Percentiles rank a stretch among this genome's conserved stretches.
Evolutionary conservation across 176 grass and related monocot species (phyloP).

Genomic region (Aegilops longissima): DNA sequence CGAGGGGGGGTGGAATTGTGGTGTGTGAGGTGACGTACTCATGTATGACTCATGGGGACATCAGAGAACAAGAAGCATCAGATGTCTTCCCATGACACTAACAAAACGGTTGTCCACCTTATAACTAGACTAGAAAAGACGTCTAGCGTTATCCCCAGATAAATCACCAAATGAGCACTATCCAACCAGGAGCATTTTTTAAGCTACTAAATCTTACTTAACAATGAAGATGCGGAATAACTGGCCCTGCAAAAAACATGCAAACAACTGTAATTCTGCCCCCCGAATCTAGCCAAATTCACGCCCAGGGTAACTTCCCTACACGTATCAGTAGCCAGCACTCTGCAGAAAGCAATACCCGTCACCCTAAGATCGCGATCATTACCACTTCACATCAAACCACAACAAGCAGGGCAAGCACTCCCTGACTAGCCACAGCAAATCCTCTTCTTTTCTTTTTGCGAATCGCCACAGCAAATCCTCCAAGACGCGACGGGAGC

Average conservation of each 20-base stretch:
- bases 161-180: neutral
- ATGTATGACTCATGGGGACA: neutral
- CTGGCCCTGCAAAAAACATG: neutral
- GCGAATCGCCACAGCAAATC: neutral
- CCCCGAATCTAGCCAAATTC: too few species aligned
- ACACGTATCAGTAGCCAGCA: neutral
- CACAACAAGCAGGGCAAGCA: neutral
- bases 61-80: neutral
- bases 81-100: neutral
- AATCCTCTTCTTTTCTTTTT: neutral
- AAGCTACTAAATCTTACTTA: neutral
- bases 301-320: neutral
- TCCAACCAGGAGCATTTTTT: neutral
- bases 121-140: neutral
- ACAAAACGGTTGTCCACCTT: neutral
- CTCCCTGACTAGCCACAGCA: neutral
- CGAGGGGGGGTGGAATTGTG: neutral
- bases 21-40: neutral
- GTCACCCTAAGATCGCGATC: neutral
- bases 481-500: neutral
- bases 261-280: neutral
- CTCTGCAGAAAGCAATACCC: neutral
- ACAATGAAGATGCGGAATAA: neutral
- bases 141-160: neutral
- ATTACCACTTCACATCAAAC: neutral